phyloP scores from a whole-genome alignment of 805 yeast genomes.

The Wickerhamiella siamensis region DNA sequence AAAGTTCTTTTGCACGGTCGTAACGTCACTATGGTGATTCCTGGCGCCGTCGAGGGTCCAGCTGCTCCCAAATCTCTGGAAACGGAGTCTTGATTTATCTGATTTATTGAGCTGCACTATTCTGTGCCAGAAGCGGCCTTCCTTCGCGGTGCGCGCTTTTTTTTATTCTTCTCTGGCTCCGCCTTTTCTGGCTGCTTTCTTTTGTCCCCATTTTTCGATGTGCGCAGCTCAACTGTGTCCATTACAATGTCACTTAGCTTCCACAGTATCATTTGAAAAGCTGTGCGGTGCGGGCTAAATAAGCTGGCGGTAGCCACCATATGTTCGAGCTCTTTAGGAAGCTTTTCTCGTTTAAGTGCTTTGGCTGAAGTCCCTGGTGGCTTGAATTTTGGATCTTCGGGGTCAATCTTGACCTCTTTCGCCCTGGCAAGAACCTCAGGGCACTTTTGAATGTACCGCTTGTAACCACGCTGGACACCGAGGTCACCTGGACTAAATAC shows the following conservation, averaged over 20 bases:
- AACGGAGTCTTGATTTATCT: neutral
- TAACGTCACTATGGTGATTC: conserved; percentile 28
- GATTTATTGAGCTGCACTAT: neutral
- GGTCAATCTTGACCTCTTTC: conserved; percentile 23
- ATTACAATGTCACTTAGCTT: conserved; percentile 45
- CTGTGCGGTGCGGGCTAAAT: conserved; percentile 53
- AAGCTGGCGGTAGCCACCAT: conserved; percentile 48
- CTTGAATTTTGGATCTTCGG: conserved; percentile 15
- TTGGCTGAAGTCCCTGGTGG: conserved; percentile 25
- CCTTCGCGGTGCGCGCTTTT: neutral
- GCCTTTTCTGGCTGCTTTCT: neutral
- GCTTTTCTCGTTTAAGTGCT: conserved; percentile 25
- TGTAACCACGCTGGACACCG: conserved; percentile 73
- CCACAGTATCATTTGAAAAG: conserved; percentile 64
- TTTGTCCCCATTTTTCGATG: neutral
- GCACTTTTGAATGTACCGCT: conserved; percentile 38
- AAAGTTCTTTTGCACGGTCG: conserved; percentile 29
- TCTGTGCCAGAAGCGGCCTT: neutral
- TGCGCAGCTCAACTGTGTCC: conserved; percentile 19
- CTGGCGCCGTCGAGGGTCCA: conserved; percentile 17
- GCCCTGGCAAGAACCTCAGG: conserved; percentile 23
- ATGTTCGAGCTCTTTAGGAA: conserved; percentile 28
- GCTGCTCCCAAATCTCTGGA: conserved; percentile 10
- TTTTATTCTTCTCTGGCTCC: neutral
- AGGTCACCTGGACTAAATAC: conserved; percentile 67